Base-by-base conservation (phyloP, 305 asterid genomes). In the Caryopteris hybrid region DNA sequence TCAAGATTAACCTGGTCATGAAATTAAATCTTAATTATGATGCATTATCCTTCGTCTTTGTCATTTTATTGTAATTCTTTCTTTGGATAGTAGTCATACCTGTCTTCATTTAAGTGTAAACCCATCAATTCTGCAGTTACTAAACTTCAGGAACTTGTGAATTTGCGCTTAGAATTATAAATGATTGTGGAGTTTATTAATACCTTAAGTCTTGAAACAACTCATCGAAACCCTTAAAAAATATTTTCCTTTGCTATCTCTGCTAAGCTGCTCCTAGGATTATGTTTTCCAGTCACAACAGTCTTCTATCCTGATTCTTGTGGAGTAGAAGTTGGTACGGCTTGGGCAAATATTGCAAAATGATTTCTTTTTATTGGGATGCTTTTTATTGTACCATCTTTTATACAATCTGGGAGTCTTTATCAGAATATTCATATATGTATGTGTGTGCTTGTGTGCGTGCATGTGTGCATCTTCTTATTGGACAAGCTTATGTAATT, bases 71-170 rank as follows among this genome's bases (percentile, higher is more conserved):
- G 39, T 20, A 68, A 66, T 43, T 43, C 17, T 10, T 73, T 23
- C 16, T 13, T 46, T 17, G 36, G 36, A 62, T 14, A 23, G 51
- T 43, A 34, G 52, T 25, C 69, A 23, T 57, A 42, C 21, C 25
- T 34, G 57, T 41, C 14, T 48, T 66, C 29, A 21, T 55, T 65
- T 55, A 59, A 45, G 22, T 64, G 71, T 60, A 33, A 16, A 66
- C 48, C 34, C 31, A 46, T 46, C 31, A 23, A 41, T 22, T 50
- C 6, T 12, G 9, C 34, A 63, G 31, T 31, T 25, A 47, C 14
- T 46, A 3, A 50, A 58, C 25, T 17, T 69, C 27, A 1, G 53
- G 51, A 38, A 41, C 62, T 52, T 36, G 54, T 65, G 23, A 41
- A 20, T 52, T 46, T 53, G 59, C 59, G 36, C 61, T 27, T 17